Percentiles rank a stretch among this genome's conserved stretches.
phyloP scores from a whole-genome alignment of 371 early-diverging fungal species.

The Mucor lusitanicus region DNA sequence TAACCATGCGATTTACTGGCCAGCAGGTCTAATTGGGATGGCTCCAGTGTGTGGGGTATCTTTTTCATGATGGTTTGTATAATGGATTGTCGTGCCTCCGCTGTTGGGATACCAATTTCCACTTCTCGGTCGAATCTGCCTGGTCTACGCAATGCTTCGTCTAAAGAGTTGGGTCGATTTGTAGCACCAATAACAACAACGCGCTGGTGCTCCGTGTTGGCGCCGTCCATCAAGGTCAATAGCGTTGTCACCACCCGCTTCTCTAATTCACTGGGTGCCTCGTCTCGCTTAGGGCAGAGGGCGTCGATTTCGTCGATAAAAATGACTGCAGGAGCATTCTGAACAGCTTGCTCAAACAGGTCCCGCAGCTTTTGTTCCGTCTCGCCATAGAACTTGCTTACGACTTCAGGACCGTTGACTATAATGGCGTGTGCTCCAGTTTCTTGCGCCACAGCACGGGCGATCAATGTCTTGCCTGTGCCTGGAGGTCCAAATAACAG shows the following conservation, averaged over 20 bases:
- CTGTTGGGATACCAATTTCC: slow-evolving; percentile 92
- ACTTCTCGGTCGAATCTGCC: slow-evolving; percentile 98
- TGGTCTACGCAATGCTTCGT: slow-evolving; percentile 96
- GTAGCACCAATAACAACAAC: slow-evolving; percentile 97
- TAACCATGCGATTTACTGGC: slow-evolving; percentile 88
- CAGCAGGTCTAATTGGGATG: slow-evolving; percentile 58
- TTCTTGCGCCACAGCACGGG: slow-evolving; percentile 86
- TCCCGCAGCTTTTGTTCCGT: slow-evolving; percentile 88
- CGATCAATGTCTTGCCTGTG: slow-evolving; percentile 97
- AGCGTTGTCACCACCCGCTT: slow-evolving; percentile 96
- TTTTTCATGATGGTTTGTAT: slow-evolving; percentile 67
- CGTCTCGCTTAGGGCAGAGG: slow-evolving; percentile 90
- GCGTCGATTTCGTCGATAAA: slow-evolving; percentile 99
- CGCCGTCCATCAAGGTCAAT: slow-evolving; percentile 96
- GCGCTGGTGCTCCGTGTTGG: slow-evolving; percentile 26
- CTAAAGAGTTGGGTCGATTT: slow-evolving; percentile 93
- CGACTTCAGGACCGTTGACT: slow-evolving; percentile 96
- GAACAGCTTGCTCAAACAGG: slow-evolving; percentile 83
- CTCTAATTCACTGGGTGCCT: slow-evolving; percentile 74
- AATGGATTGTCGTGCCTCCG: slow-evolving; percentile 74
- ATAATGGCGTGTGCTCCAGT: slow-evolving; percentile 80
- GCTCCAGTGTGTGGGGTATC: slow-evolving; percentile 71
- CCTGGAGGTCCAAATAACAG: slow-evolving; percentile 98
- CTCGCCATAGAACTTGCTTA: slow-evolving; percentile 96
- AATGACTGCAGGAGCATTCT: slow-evolving; percentile 88